These are phyloP conservation scores for Aspergillus baeticus DNA, from an alignment of 495 filamentous ascomycete genomes.

Conservation along the genomic window DNA sequence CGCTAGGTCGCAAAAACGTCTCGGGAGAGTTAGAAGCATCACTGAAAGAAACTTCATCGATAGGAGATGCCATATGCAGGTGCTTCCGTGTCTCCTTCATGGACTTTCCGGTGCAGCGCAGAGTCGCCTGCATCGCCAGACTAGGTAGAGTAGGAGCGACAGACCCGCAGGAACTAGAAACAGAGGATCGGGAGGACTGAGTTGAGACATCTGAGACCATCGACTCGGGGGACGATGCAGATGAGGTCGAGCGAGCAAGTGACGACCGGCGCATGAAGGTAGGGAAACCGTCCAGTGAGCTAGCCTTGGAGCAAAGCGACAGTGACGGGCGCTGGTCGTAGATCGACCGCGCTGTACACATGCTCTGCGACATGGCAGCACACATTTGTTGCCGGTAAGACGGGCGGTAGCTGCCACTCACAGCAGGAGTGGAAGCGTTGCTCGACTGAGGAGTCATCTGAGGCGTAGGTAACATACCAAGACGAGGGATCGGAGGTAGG, in stretches of 20 bases:
- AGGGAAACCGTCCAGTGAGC: constrained; percentile 46
- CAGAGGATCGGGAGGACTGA: constrained; percentile 68
- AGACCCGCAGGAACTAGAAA: constrained; percentile 65
- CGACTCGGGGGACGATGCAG: constrained; percentile 82
- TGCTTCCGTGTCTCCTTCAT: constrained; percentile 42
- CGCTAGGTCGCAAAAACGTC: constrained; percentile 52
- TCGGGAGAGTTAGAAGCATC: constrained; percentile 59
- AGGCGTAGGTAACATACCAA: constrained; percentile 74
- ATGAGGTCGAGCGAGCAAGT: constrained; percentile 72
- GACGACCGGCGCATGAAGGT: constrained; percentile 67
- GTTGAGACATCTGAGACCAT: constrained; percentile 83
- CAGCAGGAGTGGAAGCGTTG: constrained; percentile 85
- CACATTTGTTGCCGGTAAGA: constrained; percentile 68
- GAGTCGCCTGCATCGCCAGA: constrained; percentile 79
- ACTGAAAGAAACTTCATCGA: constrained; percentile 51
- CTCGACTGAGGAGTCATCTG: constrained; percentile 75
- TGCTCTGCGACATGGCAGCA: constrained; percentile 72
- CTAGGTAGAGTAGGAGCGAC: constrained; percentile 64
- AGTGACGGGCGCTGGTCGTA: constrained; percentile 47
- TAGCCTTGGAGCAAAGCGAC: constrained; percentile 55
- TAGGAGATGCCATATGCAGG: constrained; percentile 39
- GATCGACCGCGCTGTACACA: constrained; percentile 63
- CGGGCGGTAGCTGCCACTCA: constrained; percentile 60
- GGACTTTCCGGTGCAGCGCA: constrained; percentile 67
- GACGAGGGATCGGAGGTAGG: constrained; percentile 53